phyloP scores from a whole-genome alignment of 2,329 filamentous ascomycete genomes.

The Chalaropsis ovoidea region DNA sequence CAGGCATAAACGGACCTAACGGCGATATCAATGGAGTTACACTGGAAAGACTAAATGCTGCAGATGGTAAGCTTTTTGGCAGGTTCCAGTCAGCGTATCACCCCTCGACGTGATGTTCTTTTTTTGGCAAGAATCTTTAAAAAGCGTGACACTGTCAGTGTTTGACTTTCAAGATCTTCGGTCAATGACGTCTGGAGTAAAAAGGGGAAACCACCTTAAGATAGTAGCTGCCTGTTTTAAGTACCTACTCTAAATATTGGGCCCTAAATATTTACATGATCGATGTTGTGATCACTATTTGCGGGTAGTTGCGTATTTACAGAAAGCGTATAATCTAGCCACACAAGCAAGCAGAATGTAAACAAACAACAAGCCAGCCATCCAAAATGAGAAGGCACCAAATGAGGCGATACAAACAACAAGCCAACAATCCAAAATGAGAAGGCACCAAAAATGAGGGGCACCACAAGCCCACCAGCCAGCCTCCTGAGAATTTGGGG shows the following conservation, averaged over 20 bases:
- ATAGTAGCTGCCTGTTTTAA: not conserved
- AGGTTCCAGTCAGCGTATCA: conserved; percentile 3
- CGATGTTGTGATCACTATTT: no score
- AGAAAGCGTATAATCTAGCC: not conserved
- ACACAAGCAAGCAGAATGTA: not conserved
- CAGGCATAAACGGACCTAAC: not conserved
- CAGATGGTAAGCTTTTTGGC: conserved; percentile 6
- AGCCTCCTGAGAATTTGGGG: not conserved
- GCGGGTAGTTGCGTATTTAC: not conserved
- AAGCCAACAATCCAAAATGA: not conserved
- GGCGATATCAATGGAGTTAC: not conserved
- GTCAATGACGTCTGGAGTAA: not conserved
- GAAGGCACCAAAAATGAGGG: not conserved
- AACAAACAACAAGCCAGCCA: not conserved
- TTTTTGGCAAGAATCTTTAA: conserved; percentile 8
- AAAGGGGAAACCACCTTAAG: not conserved
- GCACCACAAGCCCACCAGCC: not conserved
- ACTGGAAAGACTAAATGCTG: not conserved
- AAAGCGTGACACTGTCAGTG: conserved; percentile 10
- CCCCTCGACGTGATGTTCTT: not conserved
- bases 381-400: not conserved
- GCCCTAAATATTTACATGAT: not conserved
- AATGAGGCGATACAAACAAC: not conserved
- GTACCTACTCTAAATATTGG: not conserved
- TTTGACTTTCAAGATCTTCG: conserved; percentile 6